Conservation (phyloP, 1,139 yeast species). For the Pneumocystis sp. region DNA sequence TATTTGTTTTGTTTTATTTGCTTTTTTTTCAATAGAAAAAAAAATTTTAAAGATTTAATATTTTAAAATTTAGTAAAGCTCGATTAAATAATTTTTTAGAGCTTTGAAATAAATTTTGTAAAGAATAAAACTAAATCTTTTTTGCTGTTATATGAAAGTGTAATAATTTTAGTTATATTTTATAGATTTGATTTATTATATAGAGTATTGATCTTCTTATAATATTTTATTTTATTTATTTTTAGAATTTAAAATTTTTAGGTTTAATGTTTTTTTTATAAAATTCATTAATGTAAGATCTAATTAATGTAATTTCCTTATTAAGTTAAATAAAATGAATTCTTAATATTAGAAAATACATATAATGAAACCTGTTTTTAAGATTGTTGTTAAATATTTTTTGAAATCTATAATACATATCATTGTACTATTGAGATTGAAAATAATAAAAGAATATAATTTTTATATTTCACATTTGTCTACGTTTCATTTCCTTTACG, state of each 20-base stretch:
- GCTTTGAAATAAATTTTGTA: no score
- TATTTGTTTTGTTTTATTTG: no score
- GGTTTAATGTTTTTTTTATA: no score
- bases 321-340: neutral
- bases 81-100: no score
- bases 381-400: neutral
- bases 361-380: neutral
- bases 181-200: no score
- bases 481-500: slow-evolving; percentile 9
- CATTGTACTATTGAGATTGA: neutral
- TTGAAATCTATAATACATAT: neutral
- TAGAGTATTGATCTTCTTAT: neutral
- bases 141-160: no score
- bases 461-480: slow-evolving; percentile 1
- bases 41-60: no score
- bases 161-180: no score
- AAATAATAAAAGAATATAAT: neutral
- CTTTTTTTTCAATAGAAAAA: no score
- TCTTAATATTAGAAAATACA: neutral
- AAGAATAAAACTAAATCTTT: no score
- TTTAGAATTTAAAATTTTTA: neutral
- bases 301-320: neutral
- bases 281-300: neutral
- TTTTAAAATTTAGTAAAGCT: no score
- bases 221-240: neutral